phyloP scores from a whole-genome alignment of 495 filamentous ascomycete genomes.

The Beverwykella pulmonaria region DNA sequence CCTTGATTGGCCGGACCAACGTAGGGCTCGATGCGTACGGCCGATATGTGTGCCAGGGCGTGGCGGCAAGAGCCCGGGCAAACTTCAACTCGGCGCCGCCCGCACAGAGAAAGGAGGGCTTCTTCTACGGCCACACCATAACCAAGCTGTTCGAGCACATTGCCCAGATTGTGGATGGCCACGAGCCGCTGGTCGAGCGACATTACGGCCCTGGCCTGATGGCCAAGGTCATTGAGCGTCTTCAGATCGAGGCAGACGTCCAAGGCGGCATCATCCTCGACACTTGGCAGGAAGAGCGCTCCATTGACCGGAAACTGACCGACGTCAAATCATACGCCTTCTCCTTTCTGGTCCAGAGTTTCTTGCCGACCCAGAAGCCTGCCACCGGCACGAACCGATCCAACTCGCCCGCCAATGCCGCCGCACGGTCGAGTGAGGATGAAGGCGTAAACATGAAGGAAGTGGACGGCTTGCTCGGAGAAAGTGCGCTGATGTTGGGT shows the following conservation, averaged over 20 bases:
- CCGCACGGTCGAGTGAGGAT: constrained; percentile 66
- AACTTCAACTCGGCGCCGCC: constrained; percentile 65
- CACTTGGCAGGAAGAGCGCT: constrained; percentile 89
- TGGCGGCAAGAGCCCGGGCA: constrained; percentile 76
- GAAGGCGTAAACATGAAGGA: constrained; percentile 96
- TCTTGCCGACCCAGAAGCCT: constrained; percentile 65
- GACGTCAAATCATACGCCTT: constrained; percentile 97
- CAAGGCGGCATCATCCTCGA: constrained; percentile 97
- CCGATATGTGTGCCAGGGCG: constrained; percentile 90
- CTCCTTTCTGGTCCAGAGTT: constrained; percentile 93
- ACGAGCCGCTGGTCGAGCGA: constrained; percentile 84
- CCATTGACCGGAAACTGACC: constrained; percentile 79
- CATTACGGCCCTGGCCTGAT: constrained; percentile 92
- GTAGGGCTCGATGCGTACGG: constrained; percentile 93
- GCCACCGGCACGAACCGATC: constrained; percentile 49
- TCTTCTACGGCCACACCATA: constrained; percentile 89
- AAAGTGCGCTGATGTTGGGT: constrained; percentile 87
- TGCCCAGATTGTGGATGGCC: constrained; percentile 89
- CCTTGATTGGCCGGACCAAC: constrained; percentile 86
- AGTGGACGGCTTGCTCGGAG: constrained; percentile 80
- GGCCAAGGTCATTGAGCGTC: constrained; percentile 90
- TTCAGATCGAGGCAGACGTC: constrained; percentile 92
- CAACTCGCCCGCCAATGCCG: constrained; percentile 66
- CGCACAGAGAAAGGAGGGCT: constrained; percentile 67
- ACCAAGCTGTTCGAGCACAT: constrained; percentile 97